Evolutionary conservation across 2,329 filamentous ascomycete species (phyloP).

Genomic region (Nemania diffusa): DNA sequence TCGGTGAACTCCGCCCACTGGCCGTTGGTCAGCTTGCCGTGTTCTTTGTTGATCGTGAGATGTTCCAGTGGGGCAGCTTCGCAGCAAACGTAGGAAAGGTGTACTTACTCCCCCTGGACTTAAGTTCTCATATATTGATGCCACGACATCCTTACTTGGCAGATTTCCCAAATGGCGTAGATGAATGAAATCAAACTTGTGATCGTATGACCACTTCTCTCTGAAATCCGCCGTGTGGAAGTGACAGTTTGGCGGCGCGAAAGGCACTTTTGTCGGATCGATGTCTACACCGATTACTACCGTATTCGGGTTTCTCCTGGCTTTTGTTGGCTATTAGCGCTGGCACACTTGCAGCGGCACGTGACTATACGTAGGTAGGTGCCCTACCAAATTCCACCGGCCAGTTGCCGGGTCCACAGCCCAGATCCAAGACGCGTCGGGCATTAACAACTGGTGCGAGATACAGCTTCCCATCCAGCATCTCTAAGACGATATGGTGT

Average conservation of each 20-base stretch:
- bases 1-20: conserved; percentile 51
- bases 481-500: conserved; percentile 46
- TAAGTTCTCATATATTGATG: conserved; percentile 48
- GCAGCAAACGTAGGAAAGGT: conserved; percentile 28
- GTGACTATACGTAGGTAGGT: not conserved
- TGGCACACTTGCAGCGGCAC: not conserved
- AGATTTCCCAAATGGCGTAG: conserved; percentile 45
- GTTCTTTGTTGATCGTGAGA: conserved; percentile 36
- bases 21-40: not conserved
- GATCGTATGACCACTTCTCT: conserved; percentile 41
- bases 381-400: conserved; percentile 39
- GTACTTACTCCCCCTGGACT: conserved; percentile 46
- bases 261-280: conserved; percentile 42
- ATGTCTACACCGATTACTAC: conserved; percentile 48
- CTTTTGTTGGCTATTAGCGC: conserved; percentile 21
- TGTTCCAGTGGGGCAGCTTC: not conserved
- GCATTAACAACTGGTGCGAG: conserved; percentile 44
- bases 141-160: conserved; percentile 41
- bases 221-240: conserved; percentile 46
- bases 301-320: conserved; percentile 40
- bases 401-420: conserved; percentile 48
- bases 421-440: conserved; percentile 47
- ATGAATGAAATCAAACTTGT: conserved; percentile 48
- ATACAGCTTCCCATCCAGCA: conserved; percentile 48
- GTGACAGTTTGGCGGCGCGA: conserved; percentile 44